These are phyloP conservation scores for Geotrichum klebahnii DNA, from an alignment of 1,139 yeast genomes.

Conservation along the genomic window DNA sequence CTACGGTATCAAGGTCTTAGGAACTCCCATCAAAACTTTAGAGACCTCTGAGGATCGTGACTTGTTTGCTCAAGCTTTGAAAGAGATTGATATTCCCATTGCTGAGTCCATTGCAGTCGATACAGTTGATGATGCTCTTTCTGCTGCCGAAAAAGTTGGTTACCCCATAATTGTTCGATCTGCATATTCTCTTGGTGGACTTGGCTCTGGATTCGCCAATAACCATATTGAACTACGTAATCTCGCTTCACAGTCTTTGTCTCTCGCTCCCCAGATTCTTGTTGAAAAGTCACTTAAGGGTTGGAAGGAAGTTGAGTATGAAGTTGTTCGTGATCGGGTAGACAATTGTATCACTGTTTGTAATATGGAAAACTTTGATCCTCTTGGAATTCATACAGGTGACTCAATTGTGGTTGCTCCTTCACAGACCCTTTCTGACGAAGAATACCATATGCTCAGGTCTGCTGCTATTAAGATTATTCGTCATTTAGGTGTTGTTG, in stretches of 20 bases:
- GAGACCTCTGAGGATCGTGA: constrained; percentile 98
- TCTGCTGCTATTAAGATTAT: constrained; percentile 96
- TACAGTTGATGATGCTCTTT: constrained; percentile 84
- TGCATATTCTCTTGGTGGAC: constrained; percentile 95
- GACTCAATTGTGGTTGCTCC: constrained; percentile 99
- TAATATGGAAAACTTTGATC: constrained; percentile 99
- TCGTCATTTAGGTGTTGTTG: constrained; percentile 97
- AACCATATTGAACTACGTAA: constrained; percentile 77
- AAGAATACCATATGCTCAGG: constrained; percentile 96
- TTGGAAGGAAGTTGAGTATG: constrained; percentile 98
- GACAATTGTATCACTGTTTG: constrained; percentile 98
- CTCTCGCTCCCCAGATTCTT: constrained; percentile 88
- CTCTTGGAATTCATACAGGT: constrained; percentile 98
- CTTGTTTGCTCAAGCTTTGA: constrained; percentile 86
- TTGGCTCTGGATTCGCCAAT: constrained; percentile 95
- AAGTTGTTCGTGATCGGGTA: constrained; percentile 94
- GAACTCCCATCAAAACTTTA: constrained; percentile 92
- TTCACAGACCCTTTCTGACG: constrained; percentile 94
- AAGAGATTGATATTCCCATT: constrained; percentile 88
- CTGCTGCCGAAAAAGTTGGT: constrained; percentile 81
- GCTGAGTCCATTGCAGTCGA: constrained; percentile 96
- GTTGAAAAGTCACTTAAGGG: constrained; percentile 98
- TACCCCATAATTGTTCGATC: constrained; percentile 97
- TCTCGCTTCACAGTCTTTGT: constrained; percentile 81
- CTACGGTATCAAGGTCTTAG: constrained; percentile 88